Percentiles rank a stretch among this genome's conserved stretches.
Evolutionary conservation across 78 protist genomes (phyloP).

Genomic region (Polysphondylium violaceum): DNA sequence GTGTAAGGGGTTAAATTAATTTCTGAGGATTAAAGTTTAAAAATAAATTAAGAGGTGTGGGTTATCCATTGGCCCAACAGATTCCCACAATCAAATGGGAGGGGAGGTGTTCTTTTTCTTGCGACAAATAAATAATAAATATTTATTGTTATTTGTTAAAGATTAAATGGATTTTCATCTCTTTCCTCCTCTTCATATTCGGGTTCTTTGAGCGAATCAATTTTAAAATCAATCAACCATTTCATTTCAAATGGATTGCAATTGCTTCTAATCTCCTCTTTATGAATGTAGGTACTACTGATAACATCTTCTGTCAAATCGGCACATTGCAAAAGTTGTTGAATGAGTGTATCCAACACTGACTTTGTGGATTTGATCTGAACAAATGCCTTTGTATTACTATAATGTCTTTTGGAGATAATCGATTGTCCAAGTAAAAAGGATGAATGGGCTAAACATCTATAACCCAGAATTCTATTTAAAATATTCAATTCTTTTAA

Average conservation of each 20-base stretch:
- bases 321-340: neutral
- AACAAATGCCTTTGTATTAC: neutral
- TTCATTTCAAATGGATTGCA: slow-evolving; percentile 33
- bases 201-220: neutral
- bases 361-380: neutral
- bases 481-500: neutral
- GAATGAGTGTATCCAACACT: neutral
- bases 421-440: slow-evolving; percentile 8
- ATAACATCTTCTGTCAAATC: neutral
- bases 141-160: neutral
- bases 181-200: slow-evolving; percentile 25
- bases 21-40: too few species aligned
- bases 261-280: slow-evolving; percentile 1
- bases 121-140: too few species aligned
- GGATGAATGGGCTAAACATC: neutral
- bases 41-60: too few species aligned
- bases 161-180: slow-evolving; percentile 47
- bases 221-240: slow-evolving; percentile 30
- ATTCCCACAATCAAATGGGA: too few species aligned
- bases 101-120: too few species aligned
- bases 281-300: neutral
- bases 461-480: neutral
- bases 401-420: neutral
- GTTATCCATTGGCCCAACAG: too few species aligned
- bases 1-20: neutral